A percentile compares a stretch with the other conserved stretches of the same genome.
Evolutionary conservation across 257 asterid species (phyloP).

Genomic region (Solanum paucissectum): DNA sequence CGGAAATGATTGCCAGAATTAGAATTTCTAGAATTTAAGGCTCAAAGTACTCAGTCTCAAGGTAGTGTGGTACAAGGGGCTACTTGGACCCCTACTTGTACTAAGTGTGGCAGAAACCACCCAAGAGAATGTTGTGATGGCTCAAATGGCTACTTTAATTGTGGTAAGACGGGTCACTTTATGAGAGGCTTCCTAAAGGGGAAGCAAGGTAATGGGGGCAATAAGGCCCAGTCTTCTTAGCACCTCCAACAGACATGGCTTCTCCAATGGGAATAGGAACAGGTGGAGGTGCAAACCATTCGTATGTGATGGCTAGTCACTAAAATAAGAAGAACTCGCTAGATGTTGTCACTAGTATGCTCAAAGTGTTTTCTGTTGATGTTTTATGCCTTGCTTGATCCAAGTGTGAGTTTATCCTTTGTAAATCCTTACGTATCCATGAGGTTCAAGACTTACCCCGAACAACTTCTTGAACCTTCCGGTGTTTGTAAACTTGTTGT

Average conservation of each 20-base stretch:
- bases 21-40: not conserved
- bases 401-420: not conserved
- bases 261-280: not conserved
- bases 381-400: not conserved
- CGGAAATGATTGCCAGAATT: not conserved
- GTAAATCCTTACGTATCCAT: not conserved
- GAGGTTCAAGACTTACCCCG: not conserved
- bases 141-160: too few relatives aligned
- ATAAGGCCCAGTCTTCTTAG: too few relatives aligned
- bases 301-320: not conserved
- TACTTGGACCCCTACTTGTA: too few relatives aligned
- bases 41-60: not conserved
- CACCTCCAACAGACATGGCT: too few relatives aligned
- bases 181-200: not conserved
- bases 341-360: not conserved
- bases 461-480: too few relatives aligned
- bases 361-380: not conserved
- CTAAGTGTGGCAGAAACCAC: not conserved
- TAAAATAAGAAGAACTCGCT: not conserved
- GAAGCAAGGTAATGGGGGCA: not conserved
- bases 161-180: not conserved
- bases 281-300: not conserved
- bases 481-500: not conserved
- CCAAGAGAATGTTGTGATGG: not conserved
- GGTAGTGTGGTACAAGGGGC: too few relatives aligned